Base-by-base conservation (phyloP, 2,329 filamentous ascomycete genomes). In the Fusarium sp. region DNA sequence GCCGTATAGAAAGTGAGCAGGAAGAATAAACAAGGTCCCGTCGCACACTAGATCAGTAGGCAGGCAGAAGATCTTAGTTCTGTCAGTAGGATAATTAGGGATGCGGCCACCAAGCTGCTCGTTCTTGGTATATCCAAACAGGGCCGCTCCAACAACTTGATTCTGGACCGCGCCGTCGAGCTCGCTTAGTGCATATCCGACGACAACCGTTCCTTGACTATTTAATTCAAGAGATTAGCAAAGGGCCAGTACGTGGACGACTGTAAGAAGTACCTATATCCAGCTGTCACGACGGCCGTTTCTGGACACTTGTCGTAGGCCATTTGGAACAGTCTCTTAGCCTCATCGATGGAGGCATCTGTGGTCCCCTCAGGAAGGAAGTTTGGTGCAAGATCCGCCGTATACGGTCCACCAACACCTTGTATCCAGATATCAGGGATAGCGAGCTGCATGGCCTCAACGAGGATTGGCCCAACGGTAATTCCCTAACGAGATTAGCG, bases 41-140 rank as follows among this genome's bases (percentile, higher is more conserved):
- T 42, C 44, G 5, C 63, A 66, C 2, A 66, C 63, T 10, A 28
- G 34, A 30, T 66, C 63, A 2, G 60, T 52, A 0, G 38, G 36
- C 5, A 65, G 30, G 4, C 63, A 66, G 20, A 65, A 66, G 13
- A 66, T 54, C 3, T 38, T 63, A 1, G 63, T 66, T 30, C 34
- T 62, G 3, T 66, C 60, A 0, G 42, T 26, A 9, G 60, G 60
- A 36, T 28, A 66, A 4, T 66, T 36, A 1, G 47, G 63, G 4
- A 66, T 66, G 0, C 26, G 47, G 1, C 62, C 38, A 3, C 52
- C 52, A 5, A 65, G 62, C n/a, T 66, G 63, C 4, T 62, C 41
- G 14, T 66, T 66, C 14, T 66, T 66, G 2, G 63, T 66, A 38
- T 66, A 66, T 2, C 60, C 63, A 14, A 66, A 66, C 2, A 66